Evolutionary conservation across 2,329 filamentous ascomycete species (phyloP).

Genomic region (Allantophomopsis cytisporea): DNA sequence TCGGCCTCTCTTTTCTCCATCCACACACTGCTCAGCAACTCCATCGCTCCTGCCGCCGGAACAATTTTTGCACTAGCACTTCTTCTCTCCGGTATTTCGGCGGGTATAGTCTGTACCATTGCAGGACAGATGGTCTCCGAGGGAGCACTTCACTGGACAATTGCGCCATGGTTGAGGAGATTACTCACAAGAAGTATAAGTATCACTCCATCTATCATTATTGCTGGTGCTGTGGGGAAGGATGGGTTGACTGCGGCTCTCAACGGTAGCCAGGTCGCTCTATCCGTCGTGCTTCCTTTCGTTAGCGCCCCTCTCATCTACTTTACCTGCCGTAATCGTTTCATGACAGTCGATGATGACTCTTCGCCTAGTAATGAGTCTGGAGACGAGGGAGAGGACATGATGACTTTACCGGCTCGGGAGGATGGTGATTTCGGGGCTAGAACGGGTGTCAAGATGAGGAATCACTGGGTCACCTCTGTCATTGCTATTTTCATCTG

Average conservation of each 20-base stretch:
- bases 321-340: conserved; percentile 67
- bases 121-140: conserved; percentile 82
- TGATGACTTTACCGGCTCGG: not conserved
- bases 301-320: conserved; percentile 74
- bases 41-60: conserved; percentile 62
- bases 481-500: conserved; percentile 50
- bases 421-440: not conserved
- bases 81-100: conserved; percentile 66
- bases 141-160: conserved; percentile 62
- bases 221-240: conserved; percentile 65
- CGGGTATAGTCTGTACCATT: conserved; percentile 81
- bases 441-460: conserved; percentile 34
- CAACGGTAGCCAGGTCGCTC: conserved; percentile 63
- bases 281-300: conserved; percentile 71
- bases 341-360: conserved; percentile 45
- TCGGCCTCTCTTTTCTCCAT: conserved; percentile 75
- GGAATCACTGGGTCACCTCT: conserved; percentile 54
- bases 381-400: not conserved
- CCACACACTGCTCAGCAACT: conserved; percentile 53
- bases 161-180: conserved; percentile 66
- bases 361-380: conserved; percentile 1
- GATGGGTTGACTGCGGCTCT: conserved; percentile 58
- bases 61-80: conserved; percentile 76
- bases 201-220: conserved; percentile 71
- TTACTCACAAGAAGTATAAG: conserved; percentile 68